Base-by-base conservation (phyloP, 495 filamentous ascomycete species). In the Cercophora sp. region DNA sequence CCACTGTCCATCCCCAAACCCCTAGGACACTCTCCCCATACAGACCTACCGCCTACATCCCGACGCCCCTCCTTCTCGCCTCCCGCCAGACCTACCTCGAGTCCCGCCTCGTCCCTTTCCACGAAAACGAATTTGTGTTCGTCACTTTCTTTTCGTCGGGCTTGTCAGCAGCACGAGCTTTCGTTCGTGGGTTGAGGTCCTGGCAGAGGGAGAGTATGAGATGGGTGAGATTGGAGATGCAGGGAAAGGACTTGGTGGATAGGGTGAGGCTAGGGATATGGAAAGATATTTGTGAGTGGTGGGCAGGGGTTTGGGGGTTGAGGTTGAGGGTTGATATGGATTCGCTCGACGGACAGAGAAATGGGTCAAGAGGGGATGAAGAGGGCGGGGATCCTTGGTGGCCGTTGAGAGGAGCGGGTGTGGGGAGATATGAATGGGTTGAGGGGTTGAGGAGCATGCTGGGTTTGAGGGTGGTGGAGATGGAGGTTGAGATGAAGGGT, bases 121-220 rank as follows among this genome's bases (percentile, higher is more conserved):
- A 51, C n/a, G 53, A 58, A 11, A 70, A 70, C 51, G 69, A 70
- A 56, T 72, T 73, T 46, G 58, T 63, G 19, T 71, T 70, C 24
- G 53, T 61, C 20, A 64, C 64, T 13, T 69, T 62, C 63, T 66
- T 66, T 54, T 57, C 64, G 2, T 66, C 67, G 26, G 68, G 66
- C 9, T 22, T 67, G 26, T 60, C 59, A 32, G 54, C 62, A 0
- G 68, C 67, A 0, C 31, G 55, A 11, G 56, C 55, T 3, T 68
- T 71, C 41, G 48, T 65, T 10, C 23, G n/a, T 32, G 48, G 40
- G 40, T 54, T 22, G 26, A 34, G 23, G 25, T 43, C 55, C 11
- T 73, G 69, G 69, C 67, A 73, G 61, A 47, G 48, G n/a, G 51
- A 55, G n/a, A 44, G 39, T 1, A 60, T 73, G 65, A 59, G 65